A percentile compares a stretch with the other conserved stretches of the same genome.
Evolutionary conservation across 2,329 filamentous ascomycete genomes (phyloP).

Genomic region (Neophaeococcomyces aloes): DNA sequence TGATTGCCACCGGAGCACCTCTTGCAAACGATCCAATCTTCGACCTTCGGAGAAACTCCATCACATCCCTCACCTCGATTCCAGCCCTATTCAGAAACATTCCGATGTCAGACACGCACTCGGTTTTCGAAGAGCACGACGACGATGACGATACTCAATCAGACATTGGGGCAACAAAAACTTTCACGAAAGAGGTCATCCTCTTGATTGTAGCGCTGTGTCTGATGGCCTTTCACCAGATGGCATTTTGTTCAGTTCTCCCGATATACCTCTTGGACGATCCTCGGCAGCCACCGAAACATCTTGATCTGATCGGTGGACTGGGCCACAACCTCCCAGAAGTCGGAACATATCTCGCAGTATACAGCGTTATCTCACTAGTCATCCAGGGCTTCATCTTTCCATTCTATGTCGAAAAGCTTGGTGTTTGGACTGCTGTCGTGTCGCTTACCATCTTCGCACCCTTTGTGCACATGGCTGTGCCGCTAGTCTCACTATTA

Average conservation of each 20-base stretch:
- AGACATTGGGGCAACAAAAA: slow-evolving; percentile 3
- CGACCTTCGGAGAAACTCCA: slow-evolving; percentile 13
- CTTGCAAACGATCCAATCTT: slow-evolving; percentile 11
- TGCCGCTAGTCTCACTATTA: slow-evolving; percentile 49
- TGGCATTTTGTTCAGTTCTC: slow-evolving; percentile 36
- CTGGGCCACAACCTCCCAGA: slow-evolving; percentile 52
- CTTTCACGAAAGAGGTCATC: slow-evolving; percentile 23
- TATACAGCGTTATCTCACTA: slow-evolving; percentile 50
- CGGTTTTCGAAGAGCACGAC: slow-evolving; percentile 4
- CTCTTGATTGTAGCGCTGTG: slow-evolving; percentile 35
- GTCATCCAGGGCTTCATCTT: slow-evolving; percentile 52
- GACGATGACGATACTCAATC: slow-evolving; percentile 8
- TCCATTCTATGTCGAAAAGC: slow-evolving; percentile 46
- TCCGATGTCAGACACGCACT: neutral
- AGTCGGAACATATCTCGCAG: slow-evolving; percentile 52
- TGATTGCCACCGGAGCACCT: slow-evolving; percentile 8
- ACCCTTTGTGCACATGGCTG: slow-evolving; percentile 50
- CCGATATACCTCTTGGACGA: slow-evolving; percentile 36
- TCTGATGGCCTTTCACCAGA: slow-evolving; percentile 38
- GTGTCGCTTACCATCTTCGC: slow-evolving; percentile 50
- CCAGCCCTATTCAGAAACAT: neutral
- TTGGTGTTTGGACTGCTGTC: slow-evolving; percentile 53
- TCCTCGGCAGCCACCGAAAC: slow-evolving; percentile 13
- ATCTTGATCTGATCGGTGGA: slow-evolving; percentile 35
- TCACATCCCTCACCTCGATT: slow-evolving; percentile 13